Conservation (phyloP, 805 yeast genomes). For the Cyberlindnera mrakii region DNA sequence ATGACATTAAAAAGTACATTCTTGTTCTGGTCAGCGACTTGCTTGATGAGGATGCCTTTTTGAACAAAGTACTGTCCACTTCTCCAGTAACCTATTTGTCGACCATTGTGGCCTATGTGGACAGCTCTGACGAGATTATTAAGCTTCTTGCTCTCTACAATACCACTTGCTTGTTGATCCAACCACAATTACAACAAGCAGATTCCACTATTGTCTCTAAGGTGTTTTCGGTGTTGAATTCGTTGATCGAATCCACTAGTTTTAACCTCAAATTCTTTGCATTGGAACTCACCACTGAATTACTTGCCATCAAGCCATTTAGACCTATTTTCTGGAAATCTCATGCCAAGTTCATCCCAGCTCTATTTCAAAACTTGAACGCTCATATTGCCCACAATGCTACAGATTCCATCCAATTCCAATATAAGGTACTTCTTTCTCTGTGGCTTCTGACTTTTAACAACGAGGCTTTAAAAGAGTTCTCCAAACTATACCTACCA, state of each 20-base stretch:
- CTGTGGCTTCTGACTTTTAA: slow-evolving; percentile 86
- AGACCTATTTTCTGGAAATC: slow-evolving; percentile 43
- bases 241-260: slow-evolving; percentile 29
- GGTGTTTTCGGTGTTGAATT: slow-evolving; percentile 10
- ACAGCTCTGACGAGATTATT: slow-evolving; percentile 49
- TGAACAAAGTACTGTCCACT: slow-evolving; percentile 33
- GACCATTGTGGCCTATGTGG: slow-evolving; percentile 48
- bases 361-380: slow-evolving; percentile 40
- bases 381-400: slow-evolving; percentile 24
- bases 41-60: slow-evolving; percentile 26
- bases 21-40: slow-evolving; percentile 59
- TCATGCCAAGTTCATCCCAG: slow-evolving; percentile 39
- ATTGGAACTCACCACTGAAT: slow-evolving; percentile 58
- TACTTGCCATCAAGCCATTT: slow-evolving; percentile 48
- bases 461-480: slow-evolving; percentile 38
- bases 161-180: slow-evolving; percentile 42
- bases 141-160: slow-evolving; percentile 50
- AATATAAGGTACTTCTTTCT: slow-evolving; percentile 70
- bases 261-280: slow-evolving; percentile 53
- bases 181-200: slow-evolving; percentile 13
- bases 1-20: slow-evolving; percentile 53
- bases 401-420: slow-evolving; percentile 51
- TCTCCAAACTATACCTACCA: slow-evolving; percentile 50
- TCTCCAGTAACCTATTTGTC: slow-evolving; percentile 15
- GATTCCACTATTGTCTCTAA: slow-evolving; percentile 17